Percentiles rank a stretch among this genome's conserved stretches.
phyloP scores from a whole-genome alignment of 345 rosid genomes.

The Balakata baccata region DNA sequence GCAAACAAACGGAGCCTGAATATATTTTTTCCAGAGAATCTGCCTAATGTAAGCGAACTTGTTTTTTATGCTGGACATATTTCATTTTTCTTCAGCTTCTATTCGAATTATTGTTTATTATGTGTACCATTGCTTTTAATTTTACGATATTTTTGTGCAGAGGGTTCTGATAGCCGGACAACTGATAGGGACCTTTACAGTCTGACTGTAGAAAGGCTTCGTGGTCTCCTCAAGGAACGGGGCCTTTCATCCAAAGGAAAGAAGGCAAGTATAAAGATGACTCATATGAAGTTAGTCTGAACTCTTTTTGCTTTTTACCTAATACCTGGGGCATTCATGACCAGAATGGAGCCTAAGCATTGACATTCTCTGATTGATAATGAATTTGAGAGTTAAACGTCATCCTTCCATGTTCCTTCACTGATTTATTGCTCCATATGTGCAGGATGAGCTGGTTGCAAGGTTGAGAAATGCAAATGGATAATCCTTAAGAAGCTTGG shows the following conservation, averaged over 20 bases:
- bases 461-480: conserved; percentile 59
- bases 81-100: neutral
- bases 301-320: neutral
- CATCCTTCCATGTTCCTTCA: neutral
- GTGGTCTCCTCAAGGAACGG: conserved; percentile 70
- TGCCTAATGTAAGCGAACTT: neutral
- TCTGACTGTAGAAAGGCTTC: conserved; percentile 83
- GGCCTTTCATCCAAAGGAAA: conserved; percentile 76
- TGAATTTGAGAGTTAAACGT: neutral
- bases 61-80: neutral
- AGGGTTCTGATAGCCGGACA: conserved; percentile 58
- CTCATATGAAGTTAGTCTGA: neutral
- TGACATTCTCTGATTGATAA: neutral
- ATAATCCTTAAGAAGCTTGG: conserved; percentile 16
- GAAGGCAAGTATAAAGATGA: conserved; percentile 55
- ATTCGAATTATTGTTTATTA: neutral
- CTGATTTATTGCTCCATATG: conserved; percentile 6
- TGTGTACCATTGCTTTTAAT: neutral
- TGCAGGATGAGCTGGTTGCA: conserved; percentile 86
- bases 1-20: too few relatives aligned
- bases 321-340: neutral
- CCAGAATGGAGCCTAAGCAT: neutral
- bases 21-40: neutral
- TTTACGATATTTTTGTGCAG: conserved; percentile 30
- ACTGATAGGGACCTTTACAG: conserved; percentile 60